Percentiles rank a stretch among this genome's conserved stretches.
phyloP scores from a whole-genome alignment of 352 stramenopile species.

The Pseudoperonospora humuli region DNA sequence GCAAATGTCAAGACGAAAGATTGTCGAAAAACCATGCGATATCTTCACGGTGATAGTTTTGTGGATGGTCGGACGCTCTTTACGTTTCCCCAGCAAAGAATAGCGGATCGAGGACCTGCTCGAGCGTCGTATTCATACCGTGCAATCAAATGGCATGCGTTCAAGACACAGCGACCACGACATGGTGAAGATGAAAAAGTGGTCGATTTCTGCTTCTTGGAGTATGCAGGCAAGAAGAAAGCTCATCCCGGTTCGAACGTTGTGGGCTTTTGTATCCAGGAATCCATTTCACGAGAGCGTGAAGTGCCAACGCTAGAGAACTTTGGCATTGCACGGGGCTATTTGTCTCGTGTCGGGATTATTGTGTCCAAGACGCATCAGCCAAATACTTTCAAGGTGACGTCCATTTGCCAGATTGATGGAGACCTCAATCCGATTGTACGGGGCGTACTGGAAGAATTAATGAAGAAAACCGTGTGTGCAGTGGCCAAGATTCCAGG shows the following conservation, averaged over 20 bases:
- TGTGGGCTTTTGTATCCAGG: constrained; percentile 66
- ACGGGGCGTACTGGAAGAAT: constrained; percentile 35
- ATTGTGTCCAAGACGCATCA: constrained; percentile 64
- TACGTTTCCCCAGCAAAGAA: constrained; percentile 31
- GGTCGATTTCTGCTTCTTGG: constrained; percentile 66
- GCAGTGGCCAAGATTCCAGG: constrained; percentile 33
- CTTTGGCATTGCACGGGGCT: constrained; percentile 48
- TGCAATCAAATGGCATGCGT: constrained; percentile 70
- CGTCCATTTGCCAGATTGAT: constrained; percentile 66
- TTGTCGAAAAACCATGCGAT: constrained; percentile 43
- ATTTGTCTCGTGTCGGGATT: constrained; percentile 50
- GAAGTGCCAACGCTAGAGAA: constrained; percentile 56
- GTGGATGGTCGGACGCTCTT: constrained; percentile 58
- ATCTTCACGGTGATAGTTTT: constrained; percentile 54
- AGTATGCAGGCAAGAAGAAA: constrained; percentile 62
- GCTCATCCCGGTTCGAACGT: constrained; percentile 41
- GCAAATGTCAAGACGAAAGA: constrained; percentile 57
- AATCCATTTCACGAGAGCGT: constrained; percentile 50
- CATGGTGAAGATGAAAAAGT: constrained; percentile 33
- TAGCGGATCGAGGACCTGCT: background rate
- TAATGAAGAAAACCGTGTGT: constrained; percentile 56
- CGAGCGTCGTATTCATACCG: constrained; percentile 45
- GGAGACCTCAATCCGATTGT: constrained; percentile 44
- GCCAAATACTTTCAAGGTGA: constrained; percentile 48
- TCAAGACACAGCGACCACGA: constrained; percentile 25